Base-by-base conservation (phyloP, 2,329 filamentous ascomycete genomes). In the Rutstroemia sp. region DNA sequence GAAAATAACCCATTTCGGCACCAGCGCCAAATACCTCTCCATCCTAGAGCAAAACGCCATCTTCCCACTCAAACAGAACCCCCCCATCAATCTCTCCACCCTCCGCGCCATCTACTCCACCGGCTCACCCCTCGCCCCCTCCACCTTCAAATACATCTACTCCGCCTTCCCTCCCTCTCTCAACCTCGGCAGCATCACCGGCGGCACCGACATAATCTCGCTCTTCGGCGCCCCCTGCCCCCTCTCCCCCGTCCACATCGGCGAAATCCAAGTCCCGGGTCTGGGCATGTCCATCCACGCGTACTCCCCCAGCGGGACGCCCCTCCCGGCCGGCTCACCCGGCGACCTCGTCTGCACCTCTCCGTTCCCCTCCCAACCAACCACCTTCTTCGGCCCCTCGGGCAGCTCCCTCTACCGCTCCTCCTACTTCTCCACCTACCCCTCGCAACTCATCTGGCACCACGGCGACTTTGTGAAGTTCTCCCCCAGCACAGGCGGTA, bases 131-230 rank as follows among this genome's bases (percentile, higher is more conserved):
- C 77, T 99, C 1, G 91, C 92, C 0, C 92, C 94, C 0, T 95
- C 90, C 1, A 97, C 94, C 1, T 97, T 96, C 72, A 78, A 82
- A 57, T 97, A 95, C 67, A 85, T 96, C 53, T 96, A 97, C 74
- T 5, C 9, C 14, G 12, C 48, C 1, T 95, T 97, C 67, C 90
- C 91, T 2, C 67, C 80, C 0, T 76, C 80, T n/a, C 78, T 97
- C 62, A 92, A 96, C 71, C 82, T 97, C 7, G 90, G 86, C 49
- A 95, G 89, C 56, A 97, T 99, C 67, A 97, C 92, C 0, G 94
- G 94, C 39, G 94, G 92, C 50, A 97, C 92, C 3, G 94, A 99
- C 70, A 97, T 97, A 65, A 90, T 97, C 62, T 96, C 92, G 0
- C 82, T 97, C 37, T 99, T 97, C 67, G 92, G 92, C 45, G 86